Evolutionary conservation across 257 asterid genomes (phyloP).

Genomic region (Dorcoceras hygrometricum): DNA sequence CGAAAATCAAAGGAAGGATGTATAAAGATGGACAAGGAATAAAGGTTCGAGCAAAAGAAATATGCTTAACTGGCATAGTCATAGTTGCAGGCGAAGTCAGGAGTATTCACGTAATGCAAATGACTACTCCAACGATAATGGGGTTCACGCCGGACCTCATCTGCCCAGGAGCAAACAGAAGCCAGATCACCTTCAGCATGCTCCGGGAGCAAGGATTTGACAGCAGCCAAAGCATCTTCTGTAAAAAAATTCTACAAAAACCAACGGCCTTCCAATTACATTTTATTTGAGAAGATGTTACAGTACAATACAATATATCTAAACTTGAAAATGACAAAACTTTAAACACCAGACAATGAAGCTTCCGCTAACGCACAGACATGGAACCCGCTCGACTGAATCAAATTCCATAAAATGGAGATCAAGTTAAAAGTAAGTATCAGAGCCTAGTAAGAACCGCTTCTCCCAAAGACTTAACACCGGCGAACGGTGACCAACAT

Average conservation of each 20-base stretch:
- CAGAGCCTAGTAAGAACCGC: neutral
- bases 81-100: constrained; percentile 91
- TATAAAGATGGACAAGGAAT: constrained; percentile 1
- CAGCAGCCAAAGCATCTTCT: constrained; percentile 57
- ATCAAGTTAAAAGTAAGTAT: no score
- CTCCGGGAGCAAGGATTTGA: constrained; percentile 76
- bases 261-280: constrained; percentile 24
- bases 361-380: neutral
- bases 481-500: neutral
- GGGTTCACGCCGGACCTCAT: constrained; percentile 41
- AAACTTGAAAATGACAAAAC: neutral
- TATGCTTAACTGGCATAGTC: constrained; percentile 72
- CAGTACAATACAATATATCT: neutral
- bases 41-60: constrained; percentile 3
- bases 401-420: neutral
- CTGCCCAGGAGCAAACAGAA: constrained; percentile 85
- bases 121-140: constrained; percentile 82
- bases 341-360: neutral
- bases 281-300: neutral
- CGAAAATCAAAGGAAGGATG: constrained; percentile 1
- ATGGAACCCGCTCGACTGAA: neutral
- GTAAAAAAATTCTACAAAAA: constrained; percentile 59
- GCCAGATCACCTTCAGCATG: constrained; percentile 89
- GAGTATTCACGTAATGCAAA: constrained; percentile 84
- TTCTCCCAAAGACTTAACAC: no score